A percentile compares a stretch with the other conserved stretches of the same genome.
These are phyloP conservation scores for Colletotrichum brevisporum DNA, from an alignment of 2,329 filamentous ascomycete genomes.

Conservation along the genomic window DNA sequence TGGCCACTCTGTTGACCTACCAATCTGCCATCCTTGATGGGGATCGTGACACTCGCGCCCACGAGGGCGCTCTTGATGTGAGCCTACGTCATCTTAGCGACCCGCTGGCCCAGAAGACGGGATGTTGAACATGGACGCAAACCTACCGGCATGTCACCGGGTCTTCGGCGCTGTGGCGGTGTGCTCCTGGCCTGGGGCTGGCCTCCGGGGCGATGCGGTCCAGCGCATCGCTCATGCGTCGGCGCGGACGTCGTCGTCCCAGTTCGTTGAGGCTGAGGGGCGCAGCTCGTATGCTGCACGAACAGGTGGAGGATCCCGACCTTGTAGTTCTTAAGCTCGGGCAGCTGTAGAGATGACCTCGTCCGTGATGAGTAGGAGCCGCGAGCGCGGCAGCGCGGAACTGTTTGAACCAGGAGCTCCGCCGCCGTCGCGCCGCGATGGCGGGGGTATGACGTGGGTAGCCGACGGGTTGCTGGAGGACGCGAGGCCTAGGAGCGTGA, in stretches of 20 bases:
- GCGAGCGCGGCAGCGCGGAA: slow-evolving; percentile 83
- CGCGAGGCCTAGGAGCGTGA: slow-evolving; percentile 53
- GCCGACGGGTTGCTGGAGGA: slow-evolving; percentile 42
- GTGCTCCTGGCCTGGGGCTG: slow-evolving; percentile 79
- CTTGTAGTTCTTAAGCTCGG: slow-evolving; percentile 87
- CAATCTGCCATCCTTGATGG: slow-evolving; percentile 88
- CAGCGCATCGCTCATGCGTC: slow-evolving; percentile 96
- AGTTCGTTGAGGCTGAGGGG: slow-evolving; percentile 93
- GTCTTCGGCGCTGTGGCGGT: slow-evolving; percentile 90
- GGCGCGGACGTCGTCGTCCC: slow-evolving; percentile 83
- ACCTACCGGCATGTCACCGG: slow-evolving; percentile 91
- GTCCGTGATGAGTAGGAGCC: slow-evolving; percentile 92
- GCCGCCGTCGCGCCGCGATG: slow-evolving; percentile 58
- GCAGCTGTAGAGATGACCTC: slow-evolving; percentile 77
- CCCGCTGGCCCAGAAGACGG: not conserved
- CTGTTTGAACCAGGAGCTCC: slow-evolving; percentile 83
- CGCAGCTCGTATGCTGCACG: slow-evolving; percentile 95
- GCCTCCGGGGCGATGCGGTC: slow-evolving; percentile 88
- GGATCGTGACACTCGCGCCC: slow-evolving; percentile 90
- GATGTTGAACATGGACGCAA: not conserved
- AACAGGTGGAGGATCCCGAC: slow-evolving; percentile 91
- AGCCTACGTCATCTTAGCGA: slow-evolving; percentile 65
- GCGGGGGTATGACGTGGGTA: slow-evolving; percentile 45
- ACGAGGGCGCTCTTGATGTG: slow-evolving; percentile 94
- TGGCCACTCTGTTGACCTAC: slow-evolving; percentile 57